Percentiles rank a stretch among this genome's conserved stretches.
Evolutionary conservation across 345 rosid species (phyloP).

Genomic region (Limnanthes douglasii): DNA sequence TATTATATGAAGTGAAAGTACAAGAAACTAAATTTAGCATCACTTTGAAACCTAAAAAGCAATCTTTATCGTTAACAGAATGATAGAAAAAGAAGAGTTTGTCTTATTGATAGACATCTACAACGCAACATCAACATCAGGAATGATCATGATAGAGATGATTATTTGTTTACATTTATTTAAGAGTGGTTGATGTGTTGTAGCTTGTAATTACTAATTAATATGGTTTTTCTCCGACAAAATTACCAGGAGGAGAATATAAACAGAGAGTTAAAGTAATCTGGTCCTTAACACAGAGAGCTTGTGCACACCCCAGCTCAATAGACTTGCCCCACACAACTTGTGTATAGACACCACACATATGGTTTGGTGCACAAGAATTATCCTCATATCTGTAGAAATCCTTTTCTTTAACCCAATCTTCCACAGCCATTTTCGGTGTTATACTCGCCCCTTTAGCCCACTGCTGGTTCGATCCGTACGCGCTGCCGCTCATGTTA

Average conservation of each 20-base stretch:
- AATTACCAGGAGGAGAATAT: constrained; percentile 76
- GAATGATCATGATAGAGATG: too few species aligned
- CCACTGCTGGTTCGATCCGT: constrained; percentile 68
- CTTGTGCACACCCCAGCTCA: constrained; percentile 67
- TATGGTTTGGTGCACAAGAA: constrained; percentile 34
- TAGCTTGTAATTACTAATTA: too few species aligned
- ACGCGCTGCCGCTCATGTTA: constrained; percentile 27
- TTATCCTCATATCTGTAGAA: constrained; percentile 42
- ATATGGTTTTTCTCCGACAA: constrained; percentile 59
- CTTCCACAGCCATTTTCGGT: constrained; percentile 45
- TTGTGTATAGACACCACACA: constrained; percentile 67
- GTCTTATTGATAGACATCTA: too few species aligned
- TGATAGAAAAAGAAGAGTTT: too few species aligned
- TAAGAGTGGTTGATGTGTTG: too few species aligned
- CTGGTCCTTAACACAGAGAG: constrained; percentile 29
- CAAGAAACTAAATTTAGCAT: too few species aligned
- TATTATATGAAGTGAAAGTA: too few species aligned
- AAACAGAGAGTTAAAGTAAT: constrained; percentile 58
- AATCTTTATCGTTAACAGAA: too few species aligned
- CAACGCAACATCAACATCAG: too few species aligned
- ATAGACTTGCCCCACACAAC: constrained; percentile 67
- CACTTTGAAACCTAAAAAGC: too few species aligned
- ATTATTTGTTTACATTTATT: too few species aligned
- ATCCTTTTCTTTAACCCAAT: constrained; percentile 55
- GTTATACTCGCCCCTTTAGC: constrained; percentile 31